phyloP scores from a whole-genome alignment of 768 basidiomycete species.

The Lentinus tigrinus region DNA sequence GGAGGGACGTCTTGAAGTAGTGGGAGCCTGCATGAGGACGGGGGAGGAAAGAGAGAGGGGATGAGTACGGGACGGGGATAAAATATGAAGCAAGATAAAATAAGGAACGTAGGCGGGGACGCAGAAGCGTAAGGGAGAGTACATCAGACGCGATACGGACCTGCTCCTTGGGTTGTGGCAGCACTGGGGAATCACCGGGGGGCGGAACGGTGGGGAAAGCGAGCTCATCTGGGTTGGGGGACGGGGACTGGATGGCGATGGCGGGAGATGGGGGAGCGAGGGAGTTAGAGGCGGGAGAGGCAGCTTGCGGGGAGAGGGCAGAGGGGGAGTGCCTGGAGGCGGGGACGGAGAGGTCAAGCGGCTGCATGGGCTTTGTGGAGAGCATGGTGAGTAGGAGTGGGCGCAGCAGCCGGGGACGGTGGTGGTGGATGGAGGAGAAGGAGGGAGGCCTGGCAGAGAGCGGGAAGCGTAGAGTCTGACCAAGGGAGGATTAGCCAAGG shows the following conservation, averaged over 20 bases:
- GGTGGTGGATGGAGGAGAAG: conserved; percentile 12
- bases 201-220: conserved; percentile 11
- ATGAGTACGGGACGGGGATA: conserved; percentile 7
- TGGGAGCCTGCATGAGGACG: conserved; percentile 19
- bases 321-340: conserved; percentile 21
- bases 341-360: conserved; percentile 22
- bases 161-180: conserved; percentile 24
- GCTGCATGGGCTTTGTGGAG: conserved; percentile 38
- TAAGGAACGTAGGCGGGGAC: not conserved
- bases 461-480: no score
- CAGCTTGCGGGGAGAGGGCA: conserved; percentile 14
- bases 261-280: conserved; percentile 17
- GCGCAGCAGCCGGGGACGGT: not conserved
- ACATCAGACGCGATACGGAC: conserved; percentile 19
- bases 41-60: conserved; percentile 3
- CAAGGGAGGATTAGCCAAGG: conserved; percentile 3
- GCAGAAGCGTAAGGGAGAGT: not conserved
- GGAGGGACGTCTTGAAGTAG: conserved; percentile 25
- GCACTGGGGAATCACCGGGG: conserved; percentile 4
- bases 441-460: not conserved
- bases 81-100: not conserved
- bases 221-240: conserved; percentile 11
- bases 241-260: conserved; percentile 16
- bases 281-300: conserved; percentile 1
- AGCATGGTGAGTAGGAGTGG: conserved; percentile 31